Evolutionary conservation across 148 eudicot genomes (phyloP).

Genomic region (Cornus suecica): DNA sequence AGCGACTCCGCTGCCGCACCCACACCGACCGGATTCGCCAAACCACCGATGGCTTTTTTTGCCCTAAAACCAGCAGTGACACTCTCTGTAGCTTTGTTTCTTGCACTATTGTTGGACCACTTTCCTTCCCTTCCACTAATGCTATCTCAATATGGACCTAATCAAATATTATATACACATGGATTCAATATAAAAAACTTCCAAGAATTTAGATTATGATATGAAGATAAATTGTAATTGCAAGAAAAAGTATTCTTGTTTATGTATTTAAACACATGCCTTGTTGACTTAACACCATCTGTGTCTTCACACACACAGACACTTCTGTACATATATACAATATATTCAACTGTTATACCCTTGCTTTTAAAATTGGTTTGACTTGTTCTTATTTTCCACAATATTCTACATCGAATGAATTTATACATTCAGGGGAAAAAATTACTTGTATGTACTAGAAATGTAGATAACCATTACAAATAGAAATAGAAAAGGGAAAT

Average conservation of each 20-base stretch:
- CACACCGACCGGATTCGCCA: slow-evolving; percentile 60
- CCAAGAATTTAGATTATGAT: not conserved
- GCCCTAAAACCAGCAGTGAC: slow-evolving; percentile 64
- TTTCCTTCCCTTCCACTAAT: slow-evolving; percentile 53
- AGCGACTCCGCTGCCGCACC: slow-evolving; percentile 33
- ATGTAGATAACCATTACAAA: no score
- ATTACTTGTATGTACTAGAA: not conserved
- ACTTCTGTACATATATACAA: no score
- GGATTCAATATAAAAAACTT: not conserved
- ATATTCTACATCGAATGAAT: no score
- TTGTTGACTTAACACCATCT: no score
- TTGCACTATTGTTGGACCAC: slow-evolving; percentile 59
- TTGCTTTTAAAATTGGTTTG: no score
- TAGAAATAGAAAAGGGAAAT: no score
- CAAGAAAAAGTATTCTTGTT: not conserved
- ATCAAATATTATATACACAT: not conserved
- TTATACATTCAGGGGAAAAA: no score
- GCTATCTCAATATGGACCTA: slow-evolving; percentile 70
- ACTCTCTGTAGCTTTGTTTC: slow-evolving; percentile 53
- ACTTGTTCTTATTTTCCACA: no score
- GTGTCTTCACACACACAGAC: no score
- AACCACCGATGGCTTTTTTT: slow-evolving; percentile 48
- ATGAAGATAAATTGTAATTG: no score
- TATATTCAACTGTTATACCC: no score
- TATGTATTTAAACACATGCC: no score